These are phyloP conservation scores for Fusarium xyrophilum DNA, from an alignment of 2,329 filamentous ascomycete genomes.

Conservation along the genomic window DNA sequence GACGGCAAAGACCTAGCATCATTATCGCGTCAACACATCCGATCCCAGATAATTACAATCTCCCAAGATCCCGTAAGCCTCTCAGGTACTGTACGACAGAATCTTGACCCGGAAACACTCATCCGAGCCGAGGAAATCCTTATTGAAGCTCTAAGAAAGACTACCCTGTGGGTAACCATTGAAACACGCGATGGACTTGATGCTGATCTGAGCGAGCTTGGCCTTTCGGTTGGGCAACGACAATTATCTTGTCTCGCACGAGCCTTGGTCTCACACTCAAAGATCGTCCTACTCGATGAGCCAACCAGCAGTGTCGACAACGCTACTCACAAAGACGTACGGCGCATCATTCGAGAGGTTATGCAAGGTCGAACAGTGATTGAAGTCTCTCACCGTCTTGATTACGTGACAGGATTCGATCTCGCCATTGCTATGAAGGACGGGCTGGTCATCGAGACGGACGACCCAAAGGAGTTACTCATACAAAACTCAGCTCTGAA, in stretches of 20 bases:
- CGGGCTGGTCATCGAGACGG: constrained; percentile 40
- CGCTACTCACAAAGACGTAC: constrained; percentile 40
- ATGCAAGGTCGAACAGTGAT: constrained; percentile 40
- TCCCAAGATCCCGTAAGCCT: constrained; percentile 59
- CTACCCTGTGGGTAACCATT: constrained; percentile 51
- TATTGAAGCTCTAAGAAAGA: constrained; percentile 52
- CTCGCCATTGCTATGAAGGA: constrained; percentile 42
- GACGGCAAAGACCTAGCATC: constrained; percentile 52
- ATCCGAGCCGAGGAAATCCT: constrained; percentile 49
- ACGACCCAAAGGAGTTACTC: constrained; percentile 38
- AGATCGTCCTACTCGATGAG: constrained; percentile 46
- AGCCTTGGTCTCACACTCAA: constrained; percentile 46
- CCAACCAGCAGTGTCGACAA: constrained; percentile 45
- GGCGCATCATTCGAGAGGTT: constrained; percentile 28
- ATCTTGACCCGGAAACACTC: constrained; percentile 52
- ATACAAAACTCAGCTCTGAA: constrained; percentile 1
- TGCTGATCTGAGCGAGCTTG: constrained; percentile 42
- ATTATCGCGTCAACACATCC: constrained; percentile 52
- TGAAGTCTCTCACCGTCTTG: constrained; percentile 43
- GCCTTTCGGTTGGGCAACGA: constrained; percentile 53
- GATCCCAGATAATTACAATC: constrained; percentile 52
- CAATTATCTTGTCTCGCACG: constrained; percentile 59
- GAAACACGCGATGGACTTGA: constrained; percentile 49
- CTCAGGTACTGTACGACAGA: constrained; percentile 54
- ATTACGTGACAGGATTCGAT: constrained; percentile 41